Base-by-base conservation (phyloP, 352 stramenopile species). In the Phytopythium cucurbitacearum region DNA sequence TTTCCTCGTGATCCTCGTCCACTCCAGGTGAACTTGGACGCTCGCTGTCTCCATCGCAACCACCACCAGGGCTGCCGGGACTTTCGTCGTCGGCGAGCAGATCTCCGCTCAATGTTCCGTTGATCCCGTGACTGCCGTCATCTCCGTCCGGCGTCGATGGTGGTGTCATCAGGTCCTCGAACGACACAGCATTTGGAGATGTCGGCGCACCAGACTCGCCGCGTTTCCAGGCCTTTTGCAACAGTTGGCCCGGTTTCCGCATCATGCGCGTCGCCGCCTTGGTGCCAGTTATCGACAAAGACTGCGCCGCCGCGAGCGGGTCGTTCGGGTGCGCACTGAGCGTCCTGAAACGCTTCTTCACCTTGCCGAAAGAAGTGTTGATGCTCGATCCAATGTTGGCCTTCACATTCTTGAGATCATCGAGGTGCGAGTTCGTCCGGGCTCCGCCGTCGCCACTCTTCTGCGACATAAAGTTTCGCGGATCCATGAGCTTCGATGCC, bases 391-490 rank as follows among this genome's bases (percentile, higher is more conserved):
- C 75, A 34, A 92, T 65, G 40, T 92, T 89, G 3, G 70, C 67
- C 55, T 85, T 89, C 46, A 86, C 86, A 46, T 72, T 84, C 55
- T 88, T 87, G 32, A 91, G 51, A 40, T 89, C 79, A 50, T 89
- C 76, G 51, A 89, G 80, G 53, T 81, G 70, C 10, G 48, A 48
- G 35, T 43, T 64, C 1, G 60, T 63, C 15, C 65, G 60, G 16
- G 53, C 60, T 33, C 61, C 59, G 28, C 64, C 55, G 13, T 56
- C 53, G 7, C 47, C 59, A 36, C 50, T 62, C 36, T 76, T 73
- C 50, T 76, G 60, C 15, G 64, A 65, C 7, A 80, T 64, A 33
- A 83, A 72, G 37, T 67, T 63, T 42, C 69, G 73, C 21, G 73
- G 65, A 38, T 66, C 68, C 46, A 85, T 78, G 45, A 83, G 60